Conservation (phyloP, 257 asterid genomes). For the Solanum dulcamara region DNA sequence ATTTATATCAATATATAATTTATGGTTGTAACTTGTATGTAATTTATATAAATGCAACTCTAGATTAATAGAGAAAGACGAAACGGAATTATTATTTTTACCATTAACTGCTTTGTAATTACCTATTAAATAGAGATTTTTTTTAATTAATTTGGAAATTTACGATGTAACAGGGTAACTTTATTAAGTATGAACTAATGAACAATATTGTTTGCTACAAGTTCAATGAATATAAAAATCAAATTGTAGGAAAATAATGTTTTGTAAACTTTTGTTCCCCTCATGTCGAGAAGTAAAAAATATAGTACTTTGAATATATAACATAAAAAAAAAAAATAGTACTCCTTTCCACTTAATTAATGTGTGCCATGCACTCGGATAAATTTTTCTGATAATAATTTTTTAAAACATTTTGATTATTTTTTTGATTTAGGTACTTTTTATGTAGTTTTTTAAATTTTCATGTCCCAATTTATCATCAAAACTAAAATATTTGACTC, state of each 20-base stretch:
- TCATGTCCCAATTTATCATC: fast-evolving
- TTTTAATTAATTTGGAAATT: background rate
- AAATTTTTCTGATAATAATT: background rate
- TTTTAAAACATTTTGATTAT: background rate
- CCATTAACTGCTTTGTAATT: background rate
- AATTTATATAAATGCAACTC: background rate
- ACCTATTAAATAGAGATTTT: background rate
- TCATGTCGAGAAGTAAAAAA: no score
- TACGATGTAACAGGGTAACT: background rate
- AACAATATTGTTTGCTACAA: background rate
- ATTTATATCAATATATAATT: background rate
- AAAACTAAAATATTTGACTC: background rate
- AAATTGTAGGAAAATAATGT: background rate
- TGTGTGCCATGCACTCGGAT: background rate
- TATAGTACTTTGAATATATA: no score
- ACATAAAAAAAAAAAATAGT: no score
- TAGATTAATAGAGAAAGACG: background rate
- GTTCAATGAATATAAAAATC: background rate
- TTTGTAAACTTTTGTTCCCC: no score
- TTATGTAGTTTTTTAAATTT: background rate
- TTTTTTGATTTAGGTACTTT: background rate
- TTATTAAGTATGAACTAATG: background rate
- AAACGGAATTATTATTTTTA: background rate
- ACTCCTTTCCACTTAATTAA: no score
- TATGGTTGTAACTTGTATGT: background rate